phyloP scores from a whole-genome alignment of 257 asterid genomes.

The Gentiana macrophylla region DNA sequence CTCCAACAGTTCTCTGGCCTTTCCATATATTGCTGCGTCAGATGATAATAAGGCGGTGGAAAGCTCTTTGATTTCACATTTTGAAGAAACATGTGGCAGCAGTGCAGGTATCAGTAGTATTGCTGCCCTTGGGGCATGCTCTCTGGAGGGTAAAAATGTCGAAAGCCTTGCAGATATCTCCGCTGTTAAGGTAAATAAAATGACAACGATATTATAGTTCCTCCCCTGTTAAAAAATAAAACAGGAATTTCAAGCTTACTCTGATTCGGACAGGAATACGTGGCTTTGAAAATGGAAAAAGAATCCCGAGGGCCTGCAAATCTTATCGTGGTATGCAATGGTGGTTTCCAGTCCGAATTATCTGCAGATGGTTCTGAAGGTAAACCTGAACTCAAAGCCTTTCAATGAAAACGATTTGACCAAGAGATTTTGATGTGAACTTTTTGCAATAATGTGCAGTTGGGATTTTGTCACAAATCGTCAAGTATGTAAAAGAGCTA shows the following conservation, averaged over 20 bases:
- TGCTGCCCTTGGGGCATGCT: constrained; percentile 63
- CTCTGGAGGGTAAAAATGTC: constrained; percentile 52
- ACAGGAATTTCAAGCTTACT: background rate
- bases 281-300: constrained; percentile 48
- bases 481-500: constrained; percentile 49
- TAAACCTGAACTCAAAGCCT: constrained; percentile 14
- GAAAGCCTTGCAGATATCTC: constrained; percentile 45
- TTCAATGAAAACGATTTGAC: constrained; percentile 9
- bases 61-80: constrained; percentile 62
- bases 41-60: constrained; percentile 55
- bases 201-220: background rate
- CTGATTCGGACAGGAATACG: constrained; percentile 43
- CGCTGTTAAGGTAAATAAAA: constrained; percentile 56
- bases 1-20: constrained; percentile 78
- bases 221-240: background rate
- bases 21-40: constrained; percentile 65
- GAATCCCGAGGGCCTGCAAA: constrained; percentile 38
- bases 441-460: constrained; percentile 42
- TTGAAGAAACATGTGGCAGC: constrained; percentile 57
- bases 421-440: constrained; percentile 8
- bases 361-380: constrained; percentile 60
- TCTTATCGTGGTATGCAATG: constrained; percentile 66
- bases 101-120: constrained; percentile 33
- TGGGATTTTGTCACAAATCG: constrained; percentile 52
- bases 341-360: constrained; percentile 24